Evolutionary conservation across 352 stramenopile genomes (phyloP), one percentile per base, ranked within the genome.

Genomic region (Blastocystis sp.): DNA sequence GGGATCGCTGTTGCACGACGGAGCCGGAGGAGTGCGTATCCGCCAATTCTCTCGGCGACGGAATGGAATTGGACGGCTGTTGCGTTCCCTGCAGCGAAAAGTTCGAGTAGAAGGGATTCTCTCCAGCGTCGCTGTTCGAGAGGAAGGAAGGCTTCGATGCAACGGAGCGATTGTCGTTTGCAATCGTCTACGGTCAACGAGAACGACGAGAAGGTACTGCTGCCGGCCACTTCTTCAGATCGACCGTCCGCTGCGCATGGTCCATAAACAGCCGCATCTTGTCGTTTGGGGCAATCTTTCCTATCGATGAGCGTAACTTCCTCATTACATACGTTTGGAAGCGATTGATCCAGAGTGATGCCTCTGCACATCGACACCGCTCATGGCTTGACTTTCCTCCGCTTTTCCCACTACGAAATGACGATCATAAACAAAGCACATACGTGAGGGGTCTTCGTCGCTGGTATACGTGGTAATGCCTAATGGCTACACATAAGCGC

Each of bases 241-340:
- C 71, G 6, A 81, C 71, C n/a, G 71, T 81, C 43, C 71, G 28
- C 71, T 81, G 71, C n/a, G 71, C 71, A 65, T 81, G 71, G 28
- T 81, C 71, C 71, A 81, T 81, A 38, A 81, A 81, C 9, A 52
- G 57, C 28, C 54, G 48, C 71, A 81, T 81, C 48, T 81, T 81
- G 28, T 81, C 52, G 21, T 52, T 60, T 24, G 71, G 71, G 28
- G 28, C 28, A 34, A 34, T 34, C 28, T 34, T 34, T 34, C 28
- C 28, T 34, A 34, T 34, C 0, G 0, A 34, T 34, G 28, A 34
- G 28, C 28, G 28, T 34, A 34, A 34, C 28, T 34, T 34, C 28
- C 28, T 34, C 28, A 34, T 34, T 34, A 34, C 28, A 34, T 34
- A 34, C 28, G 28, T 34, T 34, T 34, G 28, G 28, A 34, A 0